Base-by-base conservation (phyloP, 108 stramenopile species). In the Chaetoceros tenuissimus region DNA sequence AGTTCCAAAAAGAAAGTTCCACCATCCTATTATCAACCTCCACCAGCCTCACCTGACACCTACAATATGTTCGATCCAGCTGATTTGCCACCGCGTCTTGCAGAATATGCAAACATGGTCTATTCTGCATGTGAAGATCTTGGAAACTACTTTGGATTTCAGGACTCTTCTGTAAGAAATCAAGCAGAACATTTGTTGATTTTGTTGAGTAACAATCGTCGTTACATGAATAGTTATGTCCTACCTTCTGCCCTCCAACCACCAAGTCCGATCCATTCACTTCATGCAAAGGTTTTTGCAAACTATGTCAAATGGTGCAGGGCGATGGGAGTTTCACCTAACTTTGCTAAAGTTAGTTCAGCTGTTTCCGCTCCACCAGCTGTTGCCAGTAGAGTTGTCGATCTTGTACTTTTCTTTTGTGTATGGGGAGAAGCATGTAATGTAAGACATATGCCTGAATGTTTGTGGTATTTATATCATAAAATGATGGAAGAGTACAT, bases 401-500 rank as follows among this genome's bases (percentile, higher is more conserved):
- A 99, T 71, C 61, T 99, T 31, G 91, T 99, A 3, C 69, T 99
- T 10, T 96, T 79, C 72, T 92, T 99, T 58, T 95, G 92, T 62
- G 79, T 99, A 51, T 99, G 98, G 98, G 96, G 98, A 3, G 98
- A 99, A 79, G 92, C 83, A 0, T 84, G 84, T 47, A 99, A 99
- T 69, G 71, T 99, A 19, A 75, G 96, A 20, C 98, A 99, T 72
- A 94, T 99, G 93, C 91, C 98, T 8, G 98, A 99, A 67, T 96
- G 96, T 69, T 40, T 94, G 67, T 96, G 95, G 87, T 99, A 92
- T 63, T 69, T 99, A 25, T 99, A 95, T 67, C 98, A 99, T 72
- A 96, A 96, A 62, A 94, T 89, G 87, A 95, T 94, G 95, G 92
- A 94, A 62, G 88, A 87, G 57, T 92, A 84, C 65, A 81, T 71